Evolutionary conservation across 768 basidiomycete species (phyloP).

Genomic region (Leccinum aurantiacum): DNA sequence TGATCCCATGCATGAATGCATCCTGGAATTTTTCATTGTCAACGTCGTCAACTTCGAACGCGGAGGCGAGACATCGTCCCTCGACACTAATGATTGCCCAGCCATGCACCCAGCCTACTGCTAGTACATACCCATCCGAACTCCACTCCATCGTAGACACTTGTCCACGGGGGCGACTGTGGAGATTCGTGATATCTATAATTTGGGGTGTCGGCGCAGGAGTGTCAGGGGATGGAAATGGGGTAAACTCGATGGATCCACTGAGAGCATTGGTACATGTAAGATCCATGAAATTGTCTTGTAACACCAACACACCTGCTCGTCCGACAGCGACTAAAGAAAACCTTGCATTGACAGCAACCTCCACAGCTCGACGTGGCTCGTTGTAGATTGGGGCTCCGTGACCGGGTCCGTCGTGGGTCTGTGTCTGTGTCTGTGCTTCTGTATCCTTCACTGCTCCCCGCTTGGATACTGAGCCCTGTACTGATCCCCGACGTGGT

Average conservation of each 20-base stretch:
- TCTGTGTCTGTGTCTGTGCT: background rate
- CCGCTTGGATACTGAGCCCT: background rate
- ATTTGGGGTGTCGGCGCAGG: slow-evolving; percentile 57
- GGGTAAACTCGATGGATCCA: slow-evolving; percentile 64
- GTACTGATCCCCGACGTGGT: slow-evolving; percentile 7
- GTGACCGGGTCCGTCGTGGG: slow-evolving; percentile 36
- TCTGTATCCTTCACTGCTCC: background rate
- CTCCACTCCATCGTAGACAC: slow-evolving; percentile 84
- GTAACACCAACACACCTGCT: slow-evolving; percentile 44
- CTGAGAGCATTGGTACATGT: slow-evolving; percentile 33
- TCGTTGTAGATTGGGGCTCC: slow-evolving; percentile 51
- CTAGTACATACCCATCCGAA: slow-evolving; percentile 92
- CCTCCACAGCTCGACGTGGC: slow-evolving; percentile 60
- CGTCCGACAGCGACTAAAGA: slow-evolving; percentile 78
- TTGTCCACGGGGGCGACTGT: slow-evolving; percentile 56
- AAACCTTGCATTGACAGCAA: slow-evolving; percentile 77
- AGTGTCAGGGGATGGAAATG: slow-evolving; percentile 66
- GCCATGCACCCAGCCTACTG: slow-evolving; percentile 86
- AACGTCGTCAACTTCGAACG: slow-evolving; percentile 67
- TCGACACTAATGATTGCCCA: slow-evolving; percentile 92
- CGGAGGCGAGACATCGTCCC: slow-evolving; percentile 81
- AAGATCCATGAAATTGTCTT: background rate
- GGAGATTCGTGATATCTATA: slow-evolving; percentile 61
- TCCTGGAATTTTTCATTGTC: slow-evolving; percentile 71
- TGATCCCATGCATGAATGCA: slow-evolving; percentile 80